A percentile compares a stretch with the other conserved stretches of the same genome.
phyloP scores from a whole-genome alignment of 495 filamentous ascomycete species.

The Talaromyces nanjingensis region DNA sequence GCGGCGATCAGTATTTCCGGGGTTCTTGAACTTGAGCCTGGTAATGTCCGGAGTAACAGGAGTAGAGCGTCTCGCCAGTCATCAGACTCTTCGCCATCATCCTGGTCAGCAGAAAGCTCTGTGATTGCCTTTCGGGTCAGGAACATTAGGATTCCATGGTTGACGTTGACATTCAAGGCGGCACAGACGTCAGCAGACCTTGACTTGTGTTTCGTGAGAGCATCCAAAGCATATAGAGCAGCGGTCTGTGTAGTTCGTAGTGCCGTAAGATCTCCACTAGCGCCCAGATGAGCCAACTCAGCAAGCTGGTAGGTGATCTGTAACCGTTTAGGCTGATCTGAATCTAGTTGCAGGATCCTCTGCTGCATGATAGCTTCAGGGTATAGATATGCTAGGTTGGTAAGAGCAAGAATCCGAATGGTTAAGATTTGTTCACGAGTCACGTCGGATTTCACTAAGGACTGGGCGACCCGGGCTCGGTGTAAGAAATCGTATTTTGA shows the following conservation, averaged over 20 bases:
- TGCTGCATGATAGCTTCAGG: slow-evolving; percentile 71
- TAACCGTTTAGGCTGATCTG: slow-evolving; percentile 81
- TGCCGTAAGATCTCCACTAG: slow-evolving; percentile 56
- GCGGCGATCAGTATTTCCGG: slow-evolving; percentile 73
- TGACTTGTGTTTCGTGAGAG: slow-evolving; percentile 66
- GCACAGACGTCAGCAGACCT: slow-evolving; percentile 75
- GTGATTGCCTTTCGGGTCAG: slow-evolving; percentile 83
- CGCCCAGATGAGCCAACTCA: slow-evolving; percentile 73
- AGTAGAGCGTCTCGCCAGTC: slow-evolving; percentile 89
- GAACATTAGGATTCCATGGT: slow-evolving; percentile 94
- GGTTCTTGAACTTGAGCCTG: slow-evolving; percentile 58
- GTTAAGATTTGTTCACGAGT: slow-evolving; percentile 70
- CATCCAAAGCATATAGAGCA: slow-evolving; percentile 72
- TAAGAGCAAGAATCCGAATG: slow-evolving; percentile 78
- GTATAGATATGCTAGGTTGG: slow-evolving; percentile 86
- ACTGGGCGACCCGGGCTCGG: slow-evolving; percentile 72
- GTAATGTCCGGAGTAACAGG: slow-evolving; percentile 68
- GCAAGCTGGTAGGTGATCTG: slow-evolving; percentile 89
- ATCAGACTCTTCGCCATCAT: slow-evolving; percentile 54
- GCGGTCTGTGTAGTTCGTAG: slow-evolving; percentile 76
- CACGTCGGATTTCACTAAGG: slow-evolving; percentile 55
- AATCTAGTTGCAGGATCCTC: slow-evolving; percentile 79
- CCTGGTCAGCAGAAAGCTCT: slow-evolving; percentile 58
- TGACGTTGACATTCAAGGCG: slow-evolving; percentile 86
- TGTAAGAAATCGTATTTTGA: slow-evolving; percentile 81